These are phyloP conservation scores for Raffaelea albimanens DNA, from an alignment of 2,329 filamentous ascomycete genomes.

Conservation along the genomic window DNA sequence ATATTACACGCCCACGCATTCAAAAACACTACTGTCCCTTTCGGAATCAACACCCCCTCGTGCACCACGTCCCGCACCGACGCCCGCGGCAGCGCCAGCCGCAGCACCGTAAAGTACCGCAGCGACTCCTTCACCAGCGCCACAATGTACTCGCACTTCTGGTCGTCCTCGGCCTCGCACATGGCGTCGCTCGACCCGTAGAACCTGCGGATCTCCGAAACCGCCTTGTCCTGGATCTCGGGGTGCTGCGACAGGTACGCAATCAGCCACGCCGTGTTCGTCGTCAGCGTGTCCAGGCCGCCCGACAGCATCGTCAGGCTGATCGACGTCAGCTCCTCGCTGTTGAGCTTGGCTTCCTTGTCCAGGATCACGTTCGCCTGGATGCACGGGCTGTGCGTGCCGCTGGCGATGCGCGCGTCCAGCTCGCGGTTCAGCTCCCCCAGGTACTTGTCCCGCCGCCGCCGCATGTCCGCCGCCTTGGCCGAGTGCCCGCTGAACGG, in stretches of 20 bases:
- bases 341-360: constrained; percentile 10
- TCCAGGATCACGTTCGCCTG: constrained; percentile 16
- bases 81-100: constrained; percentile 64
- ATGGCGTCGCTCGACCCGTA: constrained; percentile 67
- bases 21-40: constrained; percentile 71
- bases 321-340: constrained; percentile 58
- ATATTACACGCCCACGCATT: not conserved
- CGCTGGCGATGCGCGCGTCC: constrained; percentile 15
- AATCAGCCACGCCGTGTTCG: not conserved
- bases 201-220: constrained; percentile 57
- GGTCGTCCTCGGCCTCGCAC: constrained; percentile 52
- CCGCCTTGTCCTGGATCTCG: constrained; percentile 58
- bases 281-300: constrained; percentile 67
- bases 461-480: not conserved
- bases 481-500: constrained; percentile 17
- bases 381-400: constrained; percentile 15
- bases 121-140: constrained; percentile 70
- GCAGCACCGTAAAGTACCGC: constrained; percentile 70
- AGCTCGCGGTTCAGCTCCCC: constrained; percentile 53
- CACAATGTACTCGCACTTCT: constrained; percentile 55
- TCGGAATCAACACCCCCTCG: constrained; percentile 56
- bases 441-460: constrained; percentile 34
- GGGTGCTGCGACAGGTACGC: constrained; percentile 44
- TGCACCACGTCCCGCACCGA: constrained; percentile 64
- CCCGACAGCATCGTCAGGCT: constrained; percentile 68